Evolutionary conservation across 208 protist species (phyloP).

Genomic region (Leishmania lainsoni): DNA sequence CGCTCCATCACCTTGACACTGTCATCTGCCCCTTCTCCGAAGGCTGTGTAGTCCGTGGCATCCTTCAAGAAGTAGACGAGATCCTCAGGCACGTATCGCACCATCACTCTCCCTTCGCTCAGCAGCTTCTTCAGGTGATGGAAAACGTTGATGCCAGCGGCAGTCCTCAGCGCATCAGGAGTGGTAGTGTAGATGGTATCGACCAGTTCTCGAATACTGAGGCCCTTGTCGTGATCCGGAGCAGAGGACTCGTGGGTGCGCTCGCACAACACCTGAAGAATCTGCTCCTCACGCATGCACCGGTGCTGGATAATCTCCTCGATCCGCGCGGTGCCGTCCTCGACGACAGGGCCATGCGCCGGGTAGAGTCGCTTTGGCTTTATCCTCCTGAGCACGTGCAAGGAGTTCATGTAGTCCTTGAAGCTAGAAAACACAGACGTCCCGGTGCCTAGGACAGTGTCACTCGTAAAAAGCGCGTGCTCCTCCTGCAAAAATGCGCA

Average conservation of each 20-base stretch:
- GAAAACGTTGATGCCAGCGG: slow-evolving; percentile 63
- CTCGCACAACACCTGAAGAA: slow-evolving; percentile 40
- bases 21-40: slow-evolving; percentile 42
- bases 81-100: slow-evolving; percentile 25
- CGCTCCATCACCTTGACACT: slow-evolving; percentile 26
- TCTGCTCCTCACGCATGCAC: slow-evolving; percentile 54
- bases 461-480: slow-evolving; percentile 60
- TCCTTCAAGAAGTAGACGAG: slow-evolving; percentile 35
- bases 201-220: slow-evolving; percentile 50
- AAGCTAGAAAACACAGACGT: slow-evolving; percentile 69
- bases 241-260: neutral
- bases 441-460: slow-evolving; percentile 62
- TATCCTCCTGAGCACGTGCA: slow-evolving; percentile 34
- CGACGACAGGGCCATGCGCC: slow-evolving; percentile 61
- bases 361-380: slow-evolving; percentile 50
- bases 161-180: slow-evolving; percentile 39
- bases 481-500: slow-evolving; percentile 60
- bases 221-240: neutral
- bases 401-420: slow-evolving; percentile 60
- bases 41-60: slow-evolving; percentile 46
- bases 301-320: slow-evolving; percentile 66
- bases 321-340: slow-evolving; percentile 42
- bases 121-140: slow-evolving; percentile 71
- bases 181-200: slow-evolving; percentile 47
- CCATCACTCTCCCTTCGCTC: slow-evolving; percentile 34